A percentile compares a stretch with the other conserved stretches of the same genome.
Conservation (phyloP, 2,329 filamentous ascomycete genomes). For the Diplocarpon mali region DNA sequence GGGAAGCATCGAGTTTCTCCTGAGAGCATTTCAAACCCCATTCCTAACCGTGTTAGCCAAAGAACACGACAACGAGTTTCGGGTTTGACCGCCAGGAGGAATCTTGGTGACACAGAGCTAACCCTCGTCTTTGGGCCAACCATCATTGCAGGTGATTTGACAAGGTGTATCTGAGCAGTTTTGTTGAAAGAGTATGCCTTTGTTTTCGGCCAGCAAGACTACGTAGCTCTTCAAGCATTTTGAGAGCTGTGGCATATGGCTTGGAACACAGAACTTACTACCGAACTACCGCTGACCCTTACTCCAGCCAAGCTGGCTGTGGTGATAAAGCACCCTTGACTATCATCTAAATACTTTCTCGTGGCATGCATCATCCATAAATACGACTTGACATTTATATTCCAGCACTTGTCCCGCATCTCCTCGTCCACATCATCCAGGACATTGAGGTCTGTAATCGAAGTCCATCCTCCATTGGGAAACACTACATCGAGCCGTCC, state of each 20-base stretch:
- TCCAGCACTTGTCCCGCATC: conserved; percentile 48
- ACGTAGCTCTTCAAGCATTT: too few relatives aligned
- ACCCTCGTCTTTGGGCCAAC: conserved; percentile 43
- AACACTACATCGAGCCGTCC: conserved; percentile 68
- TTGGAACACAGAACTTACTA: conserved; percentile 30
- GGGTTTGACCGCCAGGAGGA: conserved; percentile 5
- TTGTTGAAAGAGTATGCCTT: conserved; percentile 69
- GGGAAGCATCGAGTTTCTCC: conserved; percentile 12
- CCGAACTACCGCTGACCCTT: conserved; percentile 48
- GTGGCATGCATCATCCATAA: conserved; percentile 48
- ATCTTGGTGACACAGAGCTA: conserved; percentile 45
- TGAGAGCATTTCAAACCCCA: conserved; percentile 19
- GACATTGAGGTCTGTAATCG: conserved; percentile 33
- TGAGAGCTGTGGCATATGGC: too few relatives aligned
- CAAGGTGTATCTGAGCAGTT: conserved; percentile 58
- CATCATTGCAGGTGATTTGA: conserved; percentile 41
- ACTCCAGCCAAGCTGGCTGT: conserved; percentile 56
- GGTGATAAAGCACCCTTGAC: conserved; percentile 40
- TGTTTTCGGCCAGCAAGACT: background rate
- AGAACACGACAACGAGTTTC: background rate
- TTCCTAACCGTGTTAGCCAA: conserved; percentile 11
- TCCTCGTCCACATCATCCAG: conserved; percentile 43
- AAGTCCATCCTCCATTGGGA: conserved; percentile 57
- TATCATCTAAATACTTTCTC: conserved; percentile 40
- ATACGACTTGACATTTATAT: conserved; percentile 53